Percentiles rank a stretch among this genome's conserved stretches.
phyloP scores from a whole-genome alignment of 2,329 filamentous ascomycete species.

The Fusarium goolgardi region DNA sequence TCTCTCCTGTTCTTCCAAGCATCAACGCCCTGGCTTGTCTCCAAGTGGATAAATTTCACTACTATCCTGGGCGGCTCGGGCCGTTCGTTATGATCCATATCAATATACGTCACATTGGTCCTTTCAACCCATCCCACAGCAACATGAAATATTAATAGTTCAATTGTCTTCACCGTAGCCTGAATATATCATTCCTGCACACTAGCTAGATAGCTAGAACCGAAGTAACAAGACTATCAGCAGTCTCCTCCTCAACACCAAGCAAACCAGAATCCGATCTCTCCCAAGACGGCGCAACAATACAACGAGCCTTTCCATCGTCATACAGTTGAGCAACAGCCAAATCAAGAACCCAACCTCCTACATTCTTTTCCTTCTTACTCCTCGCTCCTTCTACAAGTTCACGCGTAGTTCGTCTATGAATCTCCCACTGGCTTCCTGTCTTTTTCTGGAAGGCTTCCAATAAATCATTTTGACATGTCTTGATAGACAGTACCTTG shows the following conservation, averaged over 20 bases:
- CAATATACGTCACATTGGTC: background rate
- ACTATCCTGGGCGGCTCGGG: slow-evolving; percentile 7
- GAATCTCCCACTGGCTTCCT: slow-evolving; percentile 7
- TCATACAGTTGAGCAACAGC: slow-evolving; percentile 32
- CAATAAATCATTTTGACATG: slow-evolving; percentile 27
- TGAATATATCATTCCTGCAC: background rate
- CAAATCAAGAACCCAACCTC: slow-evolving; percentile 31
- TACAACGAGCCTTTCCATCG: slow-evolving; percentile 1
- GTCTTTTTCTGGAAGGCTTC: slow-evolving; percentile 13
- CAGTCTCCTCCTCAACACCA: slow-evolving; percentile 1
- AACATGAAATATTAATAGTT: background rate
- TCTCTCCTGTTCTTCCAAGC: background rate
- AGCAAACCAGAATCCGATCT: slow-evolving; percentile 27
- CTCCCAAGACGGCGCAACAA: slow-evolving; percentile 23
- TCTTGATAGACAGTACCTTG: slow-evolving; percentile 32
- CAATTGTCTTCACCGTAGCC: background rate
- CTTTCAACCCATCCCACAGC: background rate
- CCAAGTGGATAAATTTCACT: background rate
- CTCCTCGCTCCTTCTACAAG: slow-evolving; percentile 17
- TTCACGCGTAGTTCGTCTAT: slow-evolving; percentile 12
- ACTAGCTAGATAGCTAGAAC: slow-evolving; percentile 9
- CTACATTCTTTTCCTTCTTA: slow-evolving; percentile 7
- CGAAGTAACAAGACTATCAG: slow-evolving; percentile 1
- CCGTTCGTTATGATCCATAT: background rate
- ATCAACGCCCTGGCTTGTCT: background rate